Conservation (phyloP, 163 green algal genomes). For the Chlamydomonas reinhardtii region DNA sequence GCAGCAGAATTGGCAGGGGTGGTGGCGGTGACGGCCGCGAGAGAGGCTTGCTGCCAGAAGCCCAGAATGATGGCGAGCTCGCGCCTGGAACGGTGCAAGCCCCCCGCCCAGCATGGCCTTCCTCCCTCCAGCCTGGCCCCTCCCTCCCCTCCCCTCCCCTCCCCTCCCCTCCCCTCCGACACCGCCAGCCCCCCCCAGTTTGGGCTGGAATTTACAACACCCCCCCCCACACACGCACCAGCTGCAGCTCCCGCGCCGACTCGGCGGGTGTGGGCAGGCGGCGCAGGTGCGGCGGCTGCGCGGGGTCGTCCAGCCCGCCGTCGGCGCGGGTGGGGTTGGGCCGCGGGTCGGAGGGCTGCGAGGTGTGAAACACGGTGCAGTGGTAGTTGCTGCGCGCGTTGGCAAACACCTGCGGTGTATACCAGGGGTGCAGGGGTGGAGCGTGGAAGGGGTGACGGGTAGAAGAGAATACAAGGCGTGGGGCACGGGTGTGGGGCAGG, state of each 20-base stretch:
- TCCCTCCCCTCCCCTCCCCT: no score
- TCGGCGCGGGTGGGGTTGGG: conserved; percentile 45
- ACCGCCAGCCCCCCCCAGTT: no score
- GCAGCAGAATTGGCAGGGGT: not conserved
- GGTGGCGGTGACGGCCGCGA: not conserved
- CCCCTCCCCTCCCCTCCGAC: no score
- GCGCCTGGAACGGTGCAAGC: no score
- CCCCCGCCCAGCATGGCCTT: no score
- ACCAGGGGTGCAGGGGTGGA: no score
- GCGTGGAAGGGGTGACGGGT: not conserved
- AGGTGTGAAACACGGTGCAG: conserved; percentile 63
- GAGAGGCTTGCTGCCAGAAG: no score
- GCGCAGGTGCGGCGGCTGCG: not conserved
- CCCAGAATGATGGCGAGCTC: no score
- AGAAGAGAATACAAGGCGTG: no score
- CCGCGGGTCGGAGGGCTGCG: conserved; percentile 56
- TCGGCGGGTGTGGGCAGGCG: conserved; percentile 1
- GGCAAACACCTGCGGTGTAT: conserved; percentile 48
- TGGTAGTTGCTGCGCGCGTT: conserved; percentile 60
- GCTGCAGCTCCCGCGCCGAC: conserved; percentile 16
- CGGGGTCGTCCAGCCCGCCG: conserved; percentile 24
- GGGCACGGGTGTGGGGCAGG: no score
- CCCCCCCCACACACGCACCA: not conserved
- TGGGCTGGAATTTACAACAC: no score
- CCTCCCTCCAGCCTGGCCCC: no score